These are phyloP conservation scores for Poa annua DNA, from an alignment of 176 grass and related monocot genomes.

Conservation along the genomic window DNA sequence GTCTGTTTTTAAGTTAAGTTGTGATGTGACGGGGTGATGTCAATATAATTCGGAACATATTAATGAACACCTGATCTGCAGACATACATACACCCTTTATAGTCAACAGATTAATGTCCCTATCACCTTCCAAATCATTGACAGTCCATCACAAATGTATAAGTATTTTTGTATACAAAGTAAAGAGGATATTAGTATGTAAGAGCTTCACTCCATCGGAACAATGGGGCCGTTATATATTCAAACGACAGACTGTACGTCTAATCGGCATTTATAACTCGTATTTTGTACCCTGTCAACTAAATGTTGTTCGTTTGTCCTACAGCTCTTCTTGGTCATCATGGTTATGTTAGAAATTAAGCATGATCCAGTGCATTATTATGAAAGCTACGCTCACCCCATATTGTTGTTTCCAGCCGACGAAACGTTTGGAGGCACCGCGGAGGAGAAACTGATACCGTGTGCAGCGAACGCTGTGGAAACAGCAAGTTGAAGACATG, in stretches of 20 bases:
- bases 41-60: neutral
- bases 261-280: neutral
- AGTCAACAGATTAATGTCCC: conserved; percentile 12
- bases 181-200: neutral
- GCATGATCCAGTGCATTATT: neutral
- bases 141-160: neutral
- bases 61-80: conserved; percentile 5
- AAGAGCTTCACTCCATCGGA: too few relatives aligned
- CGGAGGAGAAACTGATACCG: conserved; percentile 56
- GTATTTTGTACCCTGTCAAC: conserved; percentile 5
- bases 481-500: neutral
- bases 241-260: conserved; percentile 23
- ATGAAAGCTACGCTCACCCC: conserved; percentile 49
- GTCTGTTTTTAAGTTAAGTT: neutral
- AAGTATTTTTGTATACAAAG: neutral
- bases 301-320: conserved; percentile 13
- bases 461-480: conserved; percentile 56
- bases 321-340: neutral
- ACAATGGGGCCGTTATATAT: too few relatives aligned
- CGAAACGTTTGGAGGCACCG: conserved; percentile 36
- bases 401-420: conserved; percentile 45
- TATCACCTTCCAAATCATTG: conserved; percentile 44
- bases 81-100: neutral
- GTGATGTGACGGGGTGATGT: neutral
- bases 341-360: neutral